A percentile compares a stretch with the other conserved stretches of the same genome.
Evolutionary conservation across 2,329 filamentous ascomycete genomes (phyloP).

Genomic region (Rosellinia necatrix): DNA sequence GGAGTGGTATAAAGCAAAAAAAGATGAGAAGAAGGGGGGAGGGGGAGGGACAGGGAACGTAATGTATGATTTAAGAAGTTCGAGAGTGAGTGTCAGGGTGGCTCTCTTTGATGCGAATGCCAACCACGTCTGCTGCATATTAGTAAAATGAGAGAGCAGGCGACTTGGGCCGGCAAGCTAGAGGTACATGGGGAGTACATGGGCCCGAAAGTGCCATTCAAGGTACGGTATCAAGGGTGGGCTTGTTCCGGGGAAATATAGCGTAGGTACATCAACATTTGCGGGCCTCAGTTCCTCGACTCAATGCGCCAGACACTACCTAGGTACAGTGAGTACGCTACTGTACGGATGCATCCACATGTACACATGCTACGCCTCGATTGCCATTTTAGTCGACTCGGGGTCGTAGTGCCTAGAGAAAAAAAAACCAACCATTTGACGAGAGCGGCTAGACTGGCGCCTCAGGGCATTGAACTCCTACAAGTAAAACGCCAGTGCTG

Average conservation of each 20-base stretch:
- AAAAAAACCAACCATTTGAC: constrained; percentile 11
- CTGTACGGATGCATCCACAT: constrained; percentile 37
- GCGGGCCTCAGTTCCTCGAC: background rate
- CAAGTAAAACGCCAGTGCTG: constrained; percentile 28
- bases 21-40: constrained; percentile 19
- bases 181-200: background rate
- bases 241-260: constrained; percentile 42
- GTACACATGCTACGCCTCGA: constrained; percentile 31
- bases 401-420: constrained; percentile 25
- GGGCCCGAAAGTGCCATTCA: background rate
- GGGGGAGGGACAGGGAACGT: constrained; percentile 17
- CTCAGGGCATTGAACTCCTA: constrained; percentile 19
- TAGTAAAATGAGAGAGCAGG: constrained; percentile 40
- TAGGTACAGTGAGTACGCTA: no score
- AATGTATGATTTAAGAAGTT: constrained; percentile 21
- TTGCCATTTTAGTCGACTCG: constrained; percentile 26
- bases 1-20: no score
- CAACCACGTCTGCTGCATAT: constrained; percentile 30
- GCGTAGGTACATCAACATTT: no score
- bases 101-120: constrained; percentile 26
- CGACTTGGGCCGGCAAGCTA: constrained; percentile 19
- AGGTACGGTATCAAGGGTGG: constrained; percentile 35
- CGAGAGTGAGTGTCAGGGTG: constrained; percentile 22
- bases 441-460: constrained; percentile 22
- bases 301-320: background rate